phyloP scores from a whole-genome alignment of 495 filamentous ascomycete genomes.

The Filosporella fistucella region DNA sequence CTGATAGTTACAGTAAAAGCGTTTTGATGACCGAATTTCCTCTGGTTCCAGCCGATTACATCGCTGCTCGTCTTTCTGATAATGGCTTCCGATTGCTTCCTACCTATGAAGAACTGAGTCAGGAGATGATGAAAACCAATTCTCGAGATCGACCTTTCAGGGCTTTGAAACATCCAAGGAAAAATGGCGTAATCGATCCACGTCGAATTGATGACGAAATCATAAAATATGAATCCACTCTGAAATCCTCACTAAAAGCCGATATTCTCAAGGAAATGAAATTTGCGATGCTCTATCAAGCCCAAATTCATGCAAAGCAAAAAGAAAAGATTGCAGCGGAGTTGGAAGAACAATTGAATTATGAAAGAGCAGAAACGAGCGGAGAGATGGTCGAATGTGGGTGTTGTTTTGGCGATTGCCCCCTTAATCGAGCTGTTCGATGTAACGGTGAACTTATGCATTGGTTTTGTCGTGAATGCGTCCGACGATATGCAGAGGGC shows the following conservation, averaged over 20 bases:
- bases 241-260: too few species aligned
- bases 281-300: constrained; percentile 18
- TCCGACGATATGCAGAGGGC: constrained; percentile 56
- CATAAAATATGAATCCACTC: too few species aligned
- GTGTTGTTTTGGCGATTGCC: constrained; percentile 65
- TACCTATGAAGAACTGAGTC: constrained; percentile 38
- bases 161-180: constrained; percentile 22
- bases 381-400: constrained; percentile 56
- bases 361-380: constrained; percentile 37
- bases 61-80: constrained; percentile 36
- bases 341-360: constrained; percentile 38
- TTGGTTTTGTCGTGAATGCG: constrained; percentile 69
- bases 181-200: neutral
- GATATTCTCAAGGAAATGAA: constrained; percentile 17
- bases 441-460: constrained; percentile 56
- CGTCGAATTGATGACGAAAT: neutral
- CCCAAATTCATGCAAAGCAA: too few species aligned
- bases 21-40: constrained; percentile 44
- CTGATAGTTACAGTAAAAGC: constrained; percentile 25
- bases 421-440: constrained; percentile 61
- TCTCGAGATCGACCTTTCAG: neutral
- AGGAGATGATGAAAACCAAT: constrained; percentile 30
- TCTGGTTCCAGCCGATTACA: constrained; percentile 38
- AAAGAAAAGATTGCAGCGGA: constrained; percentile 14
- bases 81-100: constrained; percentile 35